phyloP scores from a whole-genome alignment of 2,329 filamentous ascomycete genomes.

The Colletotrichum scovillei region DNA sequence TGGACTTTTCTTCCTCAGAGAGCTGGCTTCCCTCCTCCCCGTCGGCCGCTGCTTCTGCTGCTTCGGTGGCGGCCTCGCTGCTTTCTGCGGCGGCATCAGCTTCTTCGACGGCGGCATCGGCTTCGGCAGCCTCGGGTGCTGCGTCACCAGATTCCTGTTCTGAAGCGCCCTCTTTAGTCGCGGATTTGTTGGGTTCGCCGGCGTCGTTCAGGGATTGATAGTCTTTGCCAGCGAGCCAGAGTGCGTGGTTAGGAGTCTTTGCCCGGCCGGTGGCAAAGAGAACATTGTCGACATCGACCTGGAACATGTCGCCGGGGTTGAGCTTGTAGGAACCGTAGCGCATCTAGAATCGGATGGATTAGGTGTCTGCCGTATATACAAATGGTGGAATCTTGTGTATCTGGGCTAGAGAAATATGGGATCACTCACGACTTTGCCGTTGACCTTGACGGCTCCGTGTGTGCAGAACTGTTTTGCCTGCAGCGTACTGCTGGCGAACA shows the following conservation, averaged over 20 bases:
- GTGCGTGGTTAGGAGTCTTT: slow-evolving; percentile 59
- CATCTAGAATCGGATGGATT: slow-evolving; percentile 70
- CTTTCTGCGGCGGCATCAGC: slow-evolving; percentile 35
- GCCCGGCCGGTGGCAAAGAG: slow-evolving; percentile 85
- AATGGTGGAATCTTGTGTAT: neutral
- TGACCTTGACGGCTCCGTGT: slow-evolving; percentile 93
- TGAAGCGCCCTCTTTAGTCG: slow-evolving; percentile 36
- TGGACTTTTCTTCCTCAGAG: slow-evolving; percentile 41
- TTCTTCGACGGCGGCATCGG: slow-evolving; percentile 30
- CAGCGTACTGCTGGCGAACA: slow-evolving; percentile 93
- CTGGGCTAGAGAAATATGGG: neutral
- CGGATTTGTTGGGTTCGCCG: slow-evolving; percentile 36
- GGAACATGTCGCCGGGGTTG: slow-evolving; percentile 98
- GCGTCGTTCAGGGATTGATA: slow-evolving; percentile 42
- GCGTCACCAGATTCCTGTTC: slow-evolving; percentile 4
- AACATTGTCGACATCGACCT: slow-evolving; percentile 90
- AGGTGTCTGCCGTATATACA: neutral
- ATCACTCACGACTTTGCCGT: slow-evolving; percentile 86
- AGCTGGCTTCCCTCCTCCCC: slow-evolving; percentile 37
- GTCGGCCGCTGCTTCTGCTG: slow-evolving; percentile 27
- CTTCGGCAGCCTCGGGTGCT: slow-evolving; percentile 35
- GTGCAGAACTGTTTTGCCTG: slow-evolving; percentile 96
- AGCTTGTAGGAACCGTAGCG: slow-evolving; percentile 90
- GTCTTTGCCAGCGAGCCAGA: slow-evolving; percentile 35
- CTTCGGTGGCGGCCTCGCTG: slow-evolving; percentile 3